These are phyloP conservation scores for Fusarium tricinctum DNA, from an alignment of 2,329 filamentous ascomycete genomes.

Conservation along the genomic window DNA sequence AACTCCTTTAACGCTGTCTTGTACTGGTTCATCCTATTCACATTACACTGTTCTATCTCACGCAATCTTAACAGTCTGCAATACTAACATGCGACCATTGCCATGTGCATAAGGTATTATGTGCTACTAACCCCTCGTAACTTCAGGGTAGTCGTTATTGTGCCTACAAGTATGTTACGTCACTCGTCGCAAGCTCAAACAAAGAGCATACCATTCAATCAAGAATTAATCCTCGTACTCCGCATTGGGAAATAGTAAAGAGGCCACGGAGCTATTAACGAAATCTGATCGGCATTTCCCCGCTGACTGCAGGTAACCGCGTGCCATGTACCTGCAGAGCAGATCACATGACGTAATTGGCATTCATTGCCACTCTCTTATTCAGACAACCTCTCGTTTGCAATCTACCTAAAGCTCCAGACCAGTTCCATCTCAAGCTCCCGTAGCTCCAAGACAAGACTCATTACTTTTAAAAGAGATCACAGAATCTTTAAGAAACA, in stretches of 20 bases:
- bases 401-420: neutral
- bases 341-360: slow-evolving; percentile 44
- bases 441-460: neutral
- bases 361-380: slow-evolving; percentile 35
- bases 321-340: slow-evolving; percentile 30
- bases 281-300: slow-evolving; percentile 46
- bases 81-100: neutral
- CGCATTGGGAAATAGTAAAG: slow-evolving; percentile 36
- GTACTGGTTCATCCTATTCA: too few relatives aligned
- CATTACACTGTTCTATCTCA: too few relatives aligned
- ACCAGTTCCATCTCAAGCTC: neutral
- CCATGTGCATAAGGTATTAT: neutral
- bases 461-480: neutral
- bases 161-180: slow-evolving; percentile 12
- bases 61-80: too few relatives aligned
- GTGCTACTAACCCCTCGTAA: neutral
- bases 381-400: slow-evolving; percentile 34
- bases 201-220: slow-evolving; percentile 15
- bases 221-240: slow-evolving; percentile 31
- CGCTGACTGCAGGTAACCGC: slow-evolving; percentile 38
- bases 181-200: slow-evolving; percentile 11
- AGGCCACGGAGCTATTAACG: slow-evolving; percentile 22
- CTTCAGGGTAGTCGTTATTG: slow-evolving; percentile 14
- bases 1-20: too few relatives aligned
- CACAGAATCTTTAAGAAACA: neutral